Evolutionary conservation across 2,329 filamentous ascomycete genomes (phyloP), one percentile per base, ranked within the genome.

Genomic region (Talaromyces pinophilus): DNA sequence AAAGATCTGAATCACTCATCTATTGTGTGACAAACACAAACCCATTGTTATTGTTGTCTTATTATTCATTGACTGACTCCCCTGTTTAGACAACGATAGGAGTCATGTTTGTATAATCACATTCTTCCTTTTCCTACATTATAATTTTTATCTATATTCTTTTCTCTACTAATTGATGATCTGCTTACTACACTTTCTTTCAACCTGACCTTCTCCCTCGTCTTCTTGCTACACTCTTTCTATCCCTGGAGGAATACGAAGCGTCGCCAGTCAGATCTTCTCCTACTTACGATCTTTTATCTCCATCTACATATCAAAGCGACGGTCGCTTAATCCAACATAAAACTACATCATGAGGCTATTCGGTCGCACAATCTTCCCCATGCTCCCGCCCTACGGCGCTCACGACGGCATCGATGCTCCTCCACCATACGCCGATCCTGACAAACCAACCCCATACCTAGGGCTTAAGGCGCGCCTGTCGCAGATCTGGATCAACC

Each of bases 401-500:
- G 76, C 74, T 42, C 78, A 79, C 7, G 77, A 79, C 64, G 76
- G 75, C 76, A 76, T 80, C 70, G 82, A 84, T 77, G 82, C 82
- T 75, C 76, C 75, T 65, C 78, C 85, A 79, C 84, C 84, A 81
- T 83, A 85, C 79, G 79, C 83, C 75, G 85, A 87, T 77, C 88
- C 90, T 69, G 85, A 87, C 78, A 87, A 87, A 75, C 85, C 91
- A 75, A 97, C 93, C 70, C 94, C 95, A 69, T 98, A 98, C 78
- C 90, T 99, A 69, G 93, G 93, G 73, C 88, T 97, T 75, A 88
- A 89, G 74, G 90, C 94, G 73, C 90, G 93, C 74, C 86, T 98
- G 73, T 98, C 95, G 62, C 95, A 99, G 83, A 86, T 96, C 78
- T 97, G 94, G 93, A 89, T 99, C 82, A 98, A 99, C 83, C 88